These are phyloP conservation scores for Hortaea werneckii DNA, from an alignment of 2,329 filamentous ascomycete genomes.

Conservation along the genomic window DNA sequence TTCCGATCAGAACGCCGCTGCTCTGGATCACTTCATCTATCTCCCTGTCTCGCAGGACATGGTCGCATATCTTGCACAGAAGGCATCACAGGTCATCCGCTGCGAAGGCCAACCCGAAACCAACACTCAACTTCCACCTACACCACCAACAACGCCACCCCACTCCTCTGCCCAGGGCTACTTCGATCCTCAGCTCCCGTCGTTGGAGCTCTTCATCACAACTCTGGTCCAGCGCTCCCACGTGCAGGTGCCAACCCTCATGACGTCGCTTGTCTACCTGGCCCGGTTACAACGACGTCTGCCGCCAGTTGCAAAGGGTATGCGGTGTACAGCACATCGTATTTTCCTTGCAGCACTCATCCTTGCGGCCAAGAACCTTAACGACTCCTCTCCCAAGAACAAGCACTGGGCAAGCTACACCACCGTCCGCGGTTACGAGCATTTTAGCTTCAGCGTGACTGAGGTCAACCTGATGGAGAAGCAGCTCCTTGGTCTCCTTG, in stretches of 20 bases:
- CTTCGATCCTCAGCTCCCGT: slow-evolving; percentile 52
- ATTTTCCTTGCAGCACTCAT: slow-evolving; percentile 90
- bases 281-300: slow-evolving; percentile 72
- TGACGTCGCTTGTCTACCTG: slow-evolving; percentile 94
- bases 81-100: slow-evolving; percentile 67
- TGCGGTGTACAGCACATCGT: slow-evolving; percentile 91
- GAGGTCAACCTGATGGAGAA: slow-evolving; percentile 99
- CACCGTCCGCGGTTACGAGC: slow-evolving; percentile 58
- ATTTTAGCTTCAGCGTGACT: slow-evolving; percentile 83
- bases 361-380: slow-evolving; percentile 88
- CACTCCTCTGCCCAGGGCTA: slow-evolving; percentile 39
- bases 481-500: slow-evolving; percentile 86
- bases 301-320: slow-evolving; percentile 88
- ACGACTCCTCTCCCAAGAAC: slow-evolving; percentile 98
- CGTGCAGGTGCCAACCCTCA: slow-evolving; percentile 92
- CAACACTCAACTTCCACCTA: slow-evolving; percentile 44
- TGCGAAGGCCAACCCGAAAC: slow-evolving; percentile 48
- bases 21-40: slow-evolving; percentile 72
- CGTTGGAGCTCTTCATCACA: slow-evolving; percentile 81
- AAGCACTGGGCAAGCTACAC: slow-evolving; percentile 99
- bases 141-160: slow-evolving; percentile 50
- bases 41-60: slow-evolving; percentile 64
- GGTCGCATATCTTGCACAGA: slow-evolving; percentile 65
- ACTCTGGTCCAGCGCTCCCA: slow-evolving; percentile 86
- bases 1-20: slow-evolving; percentile 53